Evolutionary conservation across 352 stramenopile species (phyloP), one percentile per base, ranked within the genome.

Genomic region (Heterotrichella gracilis): DNA sequence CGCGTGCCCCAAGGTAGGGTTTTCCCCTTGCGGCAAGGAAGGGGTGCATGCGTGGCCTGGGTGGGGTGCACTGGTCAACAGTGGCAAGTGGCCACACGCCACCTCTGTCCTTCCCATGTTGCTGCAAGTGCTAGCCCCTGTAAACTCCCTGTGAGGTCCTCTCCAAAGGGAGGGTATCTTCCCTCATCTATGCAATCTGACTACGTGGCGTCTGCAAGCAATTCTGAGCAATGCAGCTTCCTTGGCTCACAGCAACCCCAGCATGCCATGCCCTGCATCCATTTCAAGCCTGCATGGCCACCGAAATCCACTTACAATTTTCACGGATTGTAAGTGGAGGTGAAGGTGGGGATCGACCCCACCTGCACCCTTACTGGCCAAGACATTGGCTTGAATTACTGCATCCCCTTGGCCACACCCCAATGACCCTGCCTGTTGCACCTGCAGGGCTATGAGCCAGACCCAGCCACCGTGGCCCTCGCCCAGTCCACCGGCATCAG

Each of bases 401-500:
- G n/a, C n/a, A n/a, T n/a, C n/a, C n/a, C n/a, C n/a, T n/a, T n/a
- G n/a, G n/a, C 20, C 3, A 14, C 53, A n/a, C 14, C 53, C 13
- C 14, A n/a, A 22, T 68, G 22, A 14, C 14, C n/a, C 2, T 68
- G 53, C 53, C 14, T 4, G 14, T 3, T 4, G 53, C 14, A 22
- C 3, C 13, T n/a, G 20, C 13, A 23, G 13, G 88, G 86, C 32
- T 96, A 94, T 71, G 85, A 94, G 69, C 81, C 84, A 0, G 82
- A 95, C 71, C 72, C 77, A 0, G 82, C 82, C 39, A 82, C 96
- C 13, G 76, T 94, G 68, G 81, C 82, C 3, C 85, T 89, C 70
- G 94, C 86, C 22, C 78, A 86, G 74, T 76, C 80, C 19, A 82
- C 76, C 69, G 79, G 78, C 9, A 80, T 82, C 21, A 88, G 83